Evolutionary conservation across 495 filamentous ascomycete genomes (phyloP).

Genomic region (Cercophora newfieldiana): DNA sequence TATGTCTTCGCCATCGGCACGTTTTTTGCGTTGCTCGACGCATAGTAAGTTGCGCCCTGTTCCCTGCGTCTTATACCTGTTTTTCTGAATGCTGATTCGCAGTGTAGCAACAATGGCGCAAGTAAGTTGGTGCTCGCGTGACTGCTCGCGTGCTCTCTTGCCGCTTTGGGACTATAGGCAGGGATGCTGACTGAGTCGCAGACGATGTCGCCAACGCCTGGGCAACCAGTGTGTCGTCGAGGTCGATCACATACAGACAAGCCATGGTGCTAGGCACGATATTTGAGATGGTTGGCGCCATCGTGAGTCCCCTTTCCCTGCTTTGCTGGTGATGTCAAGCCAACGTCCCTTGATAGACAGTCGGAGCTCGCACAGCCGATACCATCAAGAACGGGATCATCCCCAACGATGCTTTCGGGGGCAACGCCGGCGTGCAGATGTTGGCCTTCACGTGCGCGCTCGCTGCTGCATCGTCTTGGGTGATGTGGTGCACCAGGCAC

Average conservation of each 20-base stretch:
- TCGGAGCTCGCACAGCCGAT: slow-evolving; percentile 62
- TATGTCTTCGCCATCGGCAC: slow-evolving; percentile 75
- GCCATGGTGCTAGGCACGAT: slow-evolving; percentile 66
- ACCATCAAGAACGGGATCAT: slow-evolving; percentile 72
- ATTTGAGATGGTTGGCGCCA: slow-evolving; percentile 62
- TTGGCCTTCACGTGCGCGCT: slow-evolving; percentile 64
- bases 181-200: slow-evolving; percentile 3
- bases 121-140: slow-evolving; percentile 10
- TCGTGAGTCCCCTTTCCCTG: background rate
- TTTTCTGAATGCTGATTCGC: background rate
- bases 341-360: slow-evolving; percentile 29
- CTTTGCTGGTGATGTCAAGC: background rate
- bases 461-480: slow-evolving; percentile 57
- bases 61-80: background rate
- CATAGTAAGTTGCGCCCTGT: slow-evolving; percentile 35
- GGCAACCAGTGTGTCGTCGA: slow-evolving; percentile 69
- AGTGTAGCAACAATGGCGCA: slow-evolving; percentile 54
- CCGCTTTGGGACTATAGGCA: background rate
- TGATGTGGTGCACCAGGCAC: slow-evolving; percentile 56
- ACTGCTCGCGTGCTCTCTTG: background rate
- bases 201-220: slow-evolving; percentile 79
- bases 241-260: slow-evolving; percentile 63
- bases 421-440: slow-evolving; percentile 57
- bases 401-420: slow-evolving; percentile 50
- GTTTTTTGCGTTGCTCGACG: slow-evolving; percentile 72